phyloP scores from a whole-genome alignment of 129 eudicot genomes.

The Pseudognaphalium luteoalbum region DNA sequence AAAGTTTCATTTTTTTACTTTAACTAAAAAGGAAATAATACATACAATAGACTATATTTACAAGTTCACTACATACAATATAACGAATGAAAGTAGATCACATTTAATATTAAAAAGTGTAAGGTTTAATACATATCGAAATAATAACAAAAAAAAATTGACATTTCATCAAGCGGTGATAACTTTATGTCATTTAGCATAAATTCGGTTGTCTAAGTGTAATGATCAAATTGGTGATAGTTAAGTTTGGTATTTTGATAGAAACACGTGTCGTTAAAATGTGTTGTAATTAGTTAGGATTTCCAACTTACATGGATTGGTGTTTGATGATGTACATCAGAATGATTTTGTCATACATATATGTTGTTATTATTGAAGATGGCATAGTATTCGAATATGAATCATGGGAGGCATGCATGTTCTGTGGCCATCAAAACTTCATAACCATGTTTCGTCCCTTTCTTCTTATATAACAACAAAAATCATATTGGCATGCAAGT shows the following conservation, averaged over 20 bases:
- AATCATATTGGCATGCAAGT: background rate
- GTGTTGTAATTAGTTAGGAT: background rate
- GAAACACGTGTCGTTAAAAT: background rate
- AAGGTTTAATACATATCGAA: too few relatives aligned
- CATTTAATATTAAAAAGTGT: too few relatives aligned
- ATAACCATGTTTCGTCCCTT: constrained; percentile 27
- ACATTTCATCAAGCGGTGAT: too few relatives aligned
- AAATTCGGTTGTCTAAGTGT: too few relatives aligned
- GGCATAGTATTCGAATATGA: constrained; percentile 25
- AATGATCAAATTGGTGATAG: too few relatives aligned
- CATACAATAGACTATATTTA: too few relatives aligned
- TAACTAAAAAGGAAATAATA: too few relatives aligned
- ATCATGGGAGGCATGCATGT: constrained; percentile 31
- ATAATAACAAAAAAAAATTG: too few relatives aligned
- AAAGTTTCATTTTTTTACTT: too few relatives aligned
- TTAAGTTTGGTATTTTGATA: background rate
- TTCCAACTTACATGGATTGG: constrained; percentile 26
- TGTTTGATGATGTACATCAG: constrained; percentile 14
- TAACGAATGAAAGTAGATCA: too few relatives aligned
- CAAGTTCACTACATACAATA: too few relatives aligned
- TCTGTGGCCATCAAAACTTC: constrained; percentile 25
- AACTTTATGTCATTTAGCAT: too few relatives aligned
- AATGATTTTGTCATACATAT: constrained; percentile 24
- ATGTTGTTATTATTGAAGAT: constrained; percentile 30
- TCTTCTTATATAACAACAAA: constrained; percentile 13